A percentile compares a stretch with the other conserved stretches of the same genome.
Evolutionary conservation across 169 alveolate genomes (phyloP).

Genomic region (Babesia ovis): DNA sequence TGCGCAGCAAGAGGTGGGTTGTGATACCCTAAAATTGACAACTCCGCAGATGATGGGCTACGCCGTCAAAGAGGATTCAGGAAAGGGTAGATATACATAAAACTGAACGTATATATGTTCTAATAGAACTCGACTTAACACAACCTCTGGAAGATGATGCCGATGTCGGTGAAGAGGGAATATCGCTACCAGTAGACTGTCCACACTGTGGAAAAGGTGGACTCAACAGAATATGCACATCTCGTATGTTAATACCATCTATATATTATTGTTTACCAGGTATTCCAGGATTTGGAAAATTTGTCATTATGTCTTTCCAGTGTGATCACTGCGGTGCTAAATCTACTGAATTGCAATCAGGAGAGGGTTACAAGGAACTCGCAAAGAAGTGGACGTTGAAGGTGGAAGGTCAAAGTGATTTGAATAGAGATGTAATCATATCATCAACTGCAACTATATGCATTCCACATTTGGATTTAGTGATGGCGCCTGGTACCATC

Average conservation of each 20-base stretch:
- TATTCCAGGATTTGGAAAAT: slow-evolving; percentile 95
- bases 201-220: slow-evolving; percentile 86
- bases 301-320: slow-evolving; percentile 90
- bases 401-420: slow-evolving; percentile 76
- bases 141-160: slow-evolving; percentile 49
- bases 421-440: slow-evolving; percentile 93
- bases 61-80: slow-evolving; percentile 19
- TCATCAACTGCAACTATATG: slow-evolving; percentile 90
- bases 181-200: slow-evolving; percentile 65
- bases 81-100: background rate
- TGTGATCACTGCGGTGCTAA: slow-evolving; percentile 93
- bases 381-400: slow-evolving; percentile 75
- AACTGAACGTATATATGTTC: too few relatives aligned
- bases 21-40: background rate
- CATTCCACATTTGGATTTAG: slow-evolving; percentile 93
- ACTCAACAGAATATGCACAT: slow-evolving; percentile 85
- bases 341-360: slow-evolving; percentile 93
- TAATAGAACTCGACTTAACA: slow-evolving; percentile 43
- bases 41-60: slow-evolving; percentile 20
- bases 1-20: slow-evolving; percentile 77
- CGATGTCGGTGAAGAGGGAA: slow-evolving; percentile 53
- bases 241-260: slow-evolving; percentile 52
- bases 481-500: slow-evolving; percentile 85
- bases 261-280: background rate
- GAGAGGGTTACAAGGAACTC: slow-evolving; percentile 92